A percentile compares a stretch with the other conserved stretches of the same genome.
Evolutionary conservation across 1,284 basidiomycete genomes (phyloP).

Genomic region (Ceratobasidium papillatum): DNA sequence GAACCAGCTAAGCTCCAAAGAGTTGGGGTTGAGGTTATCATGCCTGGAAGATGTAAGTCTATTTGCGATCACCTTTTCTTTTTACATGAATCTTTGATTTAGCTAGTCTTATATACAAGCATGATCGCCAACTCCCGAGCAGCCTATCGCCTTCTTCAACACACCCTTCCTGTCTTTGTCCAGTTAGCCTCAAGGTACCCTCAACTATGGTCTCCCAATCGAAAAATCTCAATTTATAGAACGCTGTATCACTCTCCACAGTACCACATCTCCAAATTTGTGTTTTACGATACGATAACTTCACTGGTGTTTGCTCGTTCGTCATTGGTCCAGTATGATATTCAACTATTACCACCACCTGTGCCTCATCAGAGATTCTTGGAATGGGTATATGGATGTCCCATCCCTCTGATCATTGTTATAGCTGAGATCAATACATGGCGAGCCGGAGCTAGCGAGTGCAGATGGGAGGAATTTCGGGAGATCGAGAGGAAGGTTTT

Average conservation of each 20-base stretch:
- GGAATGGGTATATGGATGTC: conserved; percentile 5
- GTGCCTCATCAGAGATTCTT: neutral
- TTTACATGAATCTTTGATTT: neutral
- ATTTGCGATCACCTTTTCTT: neutral
- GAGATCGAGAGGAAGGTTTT: neutral
- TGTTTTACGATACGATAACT: conserved; percentile 6
- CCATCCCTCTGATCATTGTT: neutral
- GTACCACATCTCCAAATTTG: conserved; percentile 9
- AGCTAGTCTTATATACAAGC: conserved; percentile 8
- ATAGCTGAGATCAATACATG: conserved; percentile 2
- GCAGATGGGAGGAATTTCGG: neutral
- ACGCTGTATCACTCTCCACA: neutral
- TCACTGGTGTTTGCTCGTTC: neutral
- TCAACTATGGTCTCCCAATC: neutral
- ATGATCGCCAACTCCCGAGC: neutral
- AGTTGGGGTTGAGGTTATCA: neutral
- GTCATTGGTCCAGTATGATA: conserved; percentile 14
- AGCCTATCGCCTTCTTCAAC: neutral
- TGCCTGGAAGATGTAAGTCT: conserved; percentile 6
- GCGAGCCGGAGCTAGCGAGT: neutral
- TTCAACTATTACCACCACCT: neutral
- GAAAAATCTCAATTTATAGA: neutral
- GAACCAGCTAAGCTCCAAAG: neutral
- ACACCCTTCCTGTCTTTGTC: conserved; percentile 7
- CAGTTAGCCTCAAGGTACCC: neutral